phyloP scores from a whole-genome alignment of 2,329 filamentous ascomycete species.

The Talaromyces islandicus region DNA sequence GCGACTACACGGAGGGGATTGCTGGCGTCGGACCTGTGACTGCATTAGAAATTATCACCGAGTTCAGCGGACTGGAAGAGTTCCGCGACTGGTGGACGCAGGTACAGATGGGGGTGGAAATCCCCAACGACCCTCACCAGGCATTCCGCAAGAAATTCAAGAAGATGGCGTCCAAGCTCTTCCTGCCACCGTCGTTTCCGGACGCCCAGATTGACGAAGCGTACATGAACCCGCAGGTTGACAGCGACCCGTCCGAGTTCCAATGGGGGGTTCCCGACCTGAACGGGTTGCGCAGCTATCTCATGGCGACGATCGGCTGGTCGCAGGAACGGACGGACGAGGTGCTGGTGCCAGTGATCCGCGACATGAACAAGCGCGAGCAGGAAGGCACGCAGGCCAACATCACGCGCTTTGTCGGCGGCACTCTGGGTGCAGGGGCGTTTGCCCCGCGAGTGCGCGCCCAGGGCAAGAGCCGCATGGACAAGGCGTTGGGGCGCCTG shows the following conservation, averaged over 20 bases:
- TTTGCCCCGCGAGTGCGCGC: slow-evolving; percentile 65
- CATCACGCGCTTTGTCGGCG: slow-evolving; percentile 87
- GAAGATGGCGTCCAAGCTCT: slow-evolving; percentile 76
- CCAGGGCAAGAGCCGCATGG: slow-evolving; percentile 65
- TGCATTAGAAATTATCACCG: slow-evolving; percentile 86
- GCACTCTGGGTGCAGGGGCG: slow-evolving; percentile 50
- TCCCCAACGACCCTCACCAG: slow-evolving; percentile 50
- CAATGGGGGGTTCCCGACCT: slow-evolving; percentile 96
- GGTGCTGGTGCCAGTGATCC: slow-evolving; percentile 88
- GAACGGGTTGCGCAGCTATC: slow-evolving; percentile 71
- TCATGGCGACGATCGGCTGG: slow-evolving; percentile 94
- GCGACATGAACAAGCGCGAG: slow-evolving; percentile 86
- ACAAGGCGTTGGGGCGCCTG: slow-evolving; percentile 64
- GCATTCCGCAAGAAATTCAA: slow-evolving; percentile 81
- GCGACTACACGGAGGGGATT: slow-evolving; percentile 91
- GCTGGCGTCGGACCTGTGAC: slow-evolving; percentile 89
- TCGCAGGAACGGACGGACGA: slow-evolving; percentile 87
- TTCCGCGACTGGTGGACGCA: slow-evolving; percentile 86
- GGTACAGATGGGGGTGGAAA: slow-evolving; percentile 65
- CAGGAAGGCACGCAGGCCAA: slow-evolving; percentile 91
- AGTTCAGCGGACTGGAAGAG: slow-evolving; percentile 67
- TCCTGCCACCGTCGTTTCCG: slow-evolving; percentile 75
- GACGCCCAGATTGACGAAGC: slow-evolving; percentile 71
- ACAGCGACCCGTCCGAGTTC: slow-evolving; percentile 69
- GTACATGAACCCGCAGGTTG: slow-evolving; percentile 82